Base-by-base conservation (phyloP, 495 filamentous ascomycete species). In the Aspergillus wentii region DNA sequence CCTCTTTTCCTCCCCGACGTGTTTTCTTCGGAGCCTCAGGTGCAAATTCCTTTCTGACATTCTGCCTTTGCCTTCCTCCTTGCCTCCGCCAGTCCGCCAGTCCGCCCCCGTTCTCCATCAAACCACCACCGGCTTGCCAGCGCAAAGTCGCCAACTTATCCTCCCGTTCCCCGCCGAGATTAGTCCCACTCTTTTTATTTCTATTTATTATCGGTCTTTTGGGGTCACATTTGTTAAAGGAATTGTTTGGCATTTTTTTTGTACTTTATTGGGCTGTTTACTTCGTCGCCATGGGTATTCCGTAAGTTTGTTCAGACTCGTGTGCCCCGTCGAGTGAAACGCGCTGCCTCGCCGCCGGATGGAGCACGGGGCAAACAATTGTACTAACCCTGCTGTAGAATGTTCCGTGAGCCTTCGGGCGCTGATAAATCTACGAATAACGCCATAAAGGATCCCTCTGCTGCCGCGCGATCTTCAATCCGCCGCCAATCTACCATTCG, bases 391-490 rank as follows among this genome's bases (percentile, higher is more conserved):
- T 37, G 35, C 30, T 35, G 31, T 42, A 80, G 75, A 38, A 69
- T 83, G 57, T 83, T 71, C 63, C 70, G 72, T 49, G 72, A 78
- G 49, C 74, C 77, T 41, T 54, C 62, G 22, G 48, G 56, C 29
- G 36, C 52, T 18, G 69, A 71, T 36, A 75, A 72, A 11, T 56
- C 71, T 41, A 78, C 79, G 50, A 77, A 79, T 49, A 61, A 70
- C 32, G 49, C 63, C 42, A 80, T 82, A 42, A 64, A 70, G 28
- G 72, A 81, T 34, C 52, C 66, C 14, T 72, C 81, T 30, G 75
- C 81, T 28, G 66, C 69, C 40, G 66, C 76, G 46, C 83, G 88
- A 51, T 90, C 86, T 17, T 55, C 80, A 5, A 94, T 94, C 46
- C 79, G 86, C 39, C 77, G 81, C 49, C 64, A 70, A 51, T 43